Evolutionary conservation across 139 green algal genomes (phyloP).

Genomic region (Pleodorina starrii): DNA sequence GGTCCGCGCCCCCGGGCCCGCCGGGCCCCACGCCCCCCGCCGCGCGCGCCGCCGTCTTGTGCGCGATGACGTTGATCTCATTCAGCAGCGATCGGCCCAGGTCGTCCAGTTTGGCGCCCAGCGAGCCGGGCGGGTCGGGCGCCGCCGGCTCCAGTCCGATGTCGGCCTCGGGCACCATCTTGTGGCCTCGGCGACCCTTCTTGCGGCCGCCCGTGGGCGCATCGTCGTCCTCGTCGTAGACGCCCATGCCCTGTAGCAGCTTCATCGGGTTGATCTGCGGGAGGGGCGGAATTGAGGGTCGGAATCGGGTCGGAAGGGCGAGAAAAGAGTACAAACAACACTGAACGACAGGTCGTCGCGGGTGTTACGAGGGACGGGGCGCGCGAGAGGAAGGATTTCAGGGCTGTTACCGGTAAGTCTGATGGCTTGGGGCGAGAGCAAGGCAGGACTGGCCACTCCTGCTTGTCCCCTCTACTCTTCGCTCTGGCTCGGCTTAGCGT

Average conservation of each 20-base stretch:
- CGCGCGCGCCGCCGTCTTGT: background rate
- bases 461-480: no score
- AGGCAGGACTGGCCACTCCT: no score
- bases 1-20: background rate
- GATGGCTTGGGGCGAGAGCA: no score
- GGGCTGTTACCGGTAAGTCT: no score
- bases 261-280: slow-evolving; percentile 57
- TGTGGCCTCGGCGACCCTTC: slow-evolving; percentile 46
- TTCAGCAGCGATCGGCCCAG: slow-evolving; percentile 52
- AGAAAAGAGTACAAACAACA: no score
- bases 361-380: no score
- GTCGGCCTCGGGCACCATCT: slow-evolving; percentile 6
- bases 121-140: slow-evolving; percentile 53
- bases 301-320: background rate
- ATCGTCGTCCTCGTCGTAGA: slow-evolving; percentile 64
- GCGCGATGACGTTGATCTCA: slow-evolving; percentile 40
- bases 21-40: background rate
- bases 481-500: no score
- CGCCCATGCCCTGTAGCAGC: slow-evolving; percentile 64
- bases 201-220: slow-evolving; percentile 31
- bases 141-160: slow-evolving; percentile 12
- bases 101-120: slow-evolving; percentile 60
- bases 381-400: no score
- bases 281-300: background rate
- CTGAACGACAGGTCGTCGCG: no score